Percentiles rank a stretch among this genome's conserved stretches.
Evolutionary conservation across 805 yeast genomes (phyloP).

Genomic region (Kuraishia hungarica): DNA sequence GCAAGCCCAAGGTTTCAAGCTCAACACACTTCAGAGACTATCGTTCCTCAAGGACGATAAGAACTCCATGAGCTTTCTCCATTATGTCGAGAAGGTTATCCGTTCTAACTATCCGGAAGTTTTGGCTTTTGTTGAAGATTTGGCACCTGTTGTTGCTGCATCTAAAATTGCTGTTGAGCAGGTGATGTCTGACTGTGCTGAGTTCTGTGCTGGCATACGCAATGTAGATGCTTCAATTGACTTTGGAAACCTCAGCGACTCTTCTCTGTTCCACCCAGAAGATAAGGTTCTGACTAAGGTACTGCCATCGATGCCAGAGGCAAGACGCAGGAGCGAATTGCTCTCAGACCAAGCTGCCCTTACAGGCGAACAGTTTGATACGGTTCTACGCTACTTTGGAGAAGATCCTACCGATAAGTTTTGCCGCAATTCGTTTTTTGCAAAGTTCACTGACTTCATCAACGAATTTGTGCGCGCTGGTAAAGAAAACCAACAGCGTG

Average conservation of each 20-base stretch:
- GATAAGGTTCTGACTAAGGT: constrained; percentile 63
- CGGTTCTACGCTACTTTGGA: constrained; percentile 79
- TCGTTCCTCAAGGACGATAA: constrained; percentile 86
- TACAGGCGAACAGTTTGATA: constrained; percentile 57
- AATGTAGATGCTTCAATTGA: constrained; percentile 70
- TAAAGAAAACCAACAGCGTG: constrained; percentile 67
- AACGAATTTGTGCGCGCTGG: constrained; percentile 74
- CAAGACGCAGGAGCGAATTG: constrained; percentile 59
- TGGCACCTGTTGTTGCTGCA: constrained; percentile 47
- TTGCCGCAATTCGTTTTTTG: constrained; percentile 64
- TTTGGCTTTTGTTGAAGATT: constrained; percentile 66
- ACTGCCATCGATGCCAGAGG: constrained; percentile 62
- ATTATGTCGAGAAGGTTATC: constrained; percentile 86
- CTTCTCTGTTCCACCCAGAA: constrained; percentile 70
- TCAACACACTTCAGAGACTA: constrained; percentile 82
- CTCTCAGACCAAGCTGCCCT: constrained; percentile 55
- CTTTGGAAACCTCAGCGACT: constrained; percentile 80
- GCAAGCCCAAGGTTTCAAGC: constrained; percentile 88
- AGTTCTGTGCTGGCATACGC: constrained; percentile 48
- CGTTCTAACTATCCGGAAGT: constrained; percentile 77
- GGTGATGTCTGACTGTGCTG: constrained; percentile 61
- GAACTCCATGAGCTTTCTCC: constrained; percentile 82
- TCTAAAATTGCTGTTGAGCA: constrained; percentile 79
- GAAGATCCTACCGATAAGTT: constrained; percentile 70
- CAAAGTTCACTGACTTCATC: constrained; percentile 72